These are phyloP conservation scores for Brachypodium distachyon DNA, from an alignment of 202 grass and related monocot genomes.

Conservation along the genomic window DNA sequence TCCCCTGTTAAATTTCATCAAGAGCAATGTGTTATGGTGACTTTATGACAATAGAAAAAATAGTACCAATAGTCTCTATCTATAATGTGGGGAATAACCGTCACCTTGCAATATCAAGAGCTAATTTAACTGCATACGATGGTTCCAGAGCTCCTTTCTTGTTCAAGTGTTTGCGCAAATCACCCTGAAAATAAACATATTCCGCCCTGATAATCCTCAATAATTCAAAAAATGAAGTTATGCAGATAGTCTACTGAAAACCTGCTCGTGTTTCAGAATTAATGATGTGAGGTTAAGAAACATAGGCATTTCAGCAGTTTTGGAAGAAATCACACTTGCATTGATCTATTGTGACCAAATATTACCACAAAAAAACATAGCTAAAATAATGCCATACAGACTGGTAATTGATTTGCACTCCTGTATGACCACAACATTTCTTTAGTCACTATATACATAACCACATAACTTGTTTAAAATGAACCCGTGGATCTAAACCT, in stretches of 20 bases:
- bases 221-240: slow-evolving; percentile 3
- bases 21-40: neutral
- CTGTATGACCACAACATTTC: neutral
- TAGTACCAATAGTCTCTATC: neutral
- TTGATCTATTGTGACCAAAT: neutral
- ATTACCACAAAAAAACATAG: neutral
- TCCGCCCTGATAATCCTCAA: neutral
- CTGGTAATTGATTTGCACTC: neutral
- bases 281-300: neutral
- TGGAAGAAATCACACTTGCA: neutral
- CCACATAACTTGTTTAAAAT: neutral
- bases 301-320: neutral
- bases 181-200: slow-evolving; percentile 55
- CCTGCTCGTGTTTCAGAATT: neutral
- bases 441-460: neutral
- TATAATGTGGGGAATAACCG: slow-evolving; percentile 3
- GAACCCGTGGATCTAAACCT: neutral
- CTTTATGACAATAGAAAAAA: slow-evolving; percentile 6
- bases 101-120: slow-evolving; percentile 99
- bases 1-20: slow-evolving; percentile 64
- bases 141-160: slow-evolving; percentile 50
- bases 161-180: slow-evolving; percentile 63
- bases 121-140: slow-evolving; percentile 64
- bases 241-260: neutral
- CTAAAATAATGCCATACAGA: neutral